Conservation (phyloP, 768 basidiomycete genomes). For the Holtermanniella nyarrowii region DNA sequence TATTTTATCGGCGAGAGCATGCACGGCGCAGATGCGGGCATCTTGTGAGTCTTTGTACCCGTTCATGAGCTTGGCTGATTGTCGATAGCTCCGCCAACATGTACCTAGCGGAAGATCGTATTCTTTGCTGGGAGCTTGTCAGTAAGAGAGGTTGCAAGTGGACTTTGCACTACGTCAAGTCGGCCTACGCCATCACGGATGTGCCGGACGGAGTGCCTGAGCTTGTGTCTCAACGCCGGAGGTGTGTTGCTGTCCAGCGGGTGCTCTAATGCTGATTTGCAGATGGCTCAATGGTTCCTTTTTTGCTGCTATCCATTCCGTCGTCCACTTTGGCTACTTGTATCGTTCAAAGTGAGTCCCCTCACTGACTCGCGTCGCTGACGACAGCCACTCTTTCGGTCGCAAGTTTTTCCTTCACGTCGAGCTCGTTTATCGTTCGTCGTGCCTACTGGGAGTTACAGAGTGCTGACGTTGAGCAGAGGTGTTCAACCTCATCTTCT, state of each 20-base stretch:
- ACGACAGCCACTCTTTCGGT: constrained; percentile 52
- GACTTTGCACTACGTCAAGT: constrained; percentile 94
- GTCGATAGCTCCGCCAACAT: constrained; percentile 29
- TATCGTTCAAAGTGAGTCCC: constrained; percentile 62
- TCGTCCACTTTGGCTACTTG: constrained; percentile 86
- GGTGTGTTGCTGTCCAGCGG: constrained; percentile 6
- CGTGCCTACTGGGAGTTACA: background rate
- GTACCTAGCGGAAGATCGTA: constrained; percentile 75
- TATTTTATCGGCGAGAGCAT: constrained; percentile 97
- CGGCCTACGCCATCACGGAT: constrained; percentile 82
- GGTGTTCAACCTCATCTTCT: constrained; percentile 77
- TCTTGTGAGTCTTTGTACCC: constrained; percentile 31
- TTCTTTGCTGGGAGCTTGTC: constrained; percentile 94
- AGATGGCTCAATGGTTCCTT: constrained; percentile 98
- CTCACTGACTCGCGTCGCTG: constrained; percentile 1
- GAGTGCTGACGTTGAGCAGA: constrained; percentile 36
- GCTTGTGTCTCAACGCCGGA: constrained; percentile 79
- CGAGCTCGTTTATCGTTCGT: constrained; percentile 68
- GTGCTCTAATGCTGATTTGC: background rate
- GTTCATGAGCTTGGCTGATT: background rate
- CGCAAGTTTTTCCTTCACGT: constrained; percentile 92
- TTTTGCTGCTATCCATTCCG: constrained; percentile 90
- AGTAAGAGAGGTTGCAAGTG: constrained; percentile 83
- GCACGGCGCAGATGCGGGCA: constrained; percentile 44
- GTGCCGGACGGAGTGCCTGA: constrained; percentile 86